Evolutionary conservation across 169 alveolate genomes (phyloP), one percentile per base, ranked within the genome.

Genomic region (Eimeria acervulina): DNA sequence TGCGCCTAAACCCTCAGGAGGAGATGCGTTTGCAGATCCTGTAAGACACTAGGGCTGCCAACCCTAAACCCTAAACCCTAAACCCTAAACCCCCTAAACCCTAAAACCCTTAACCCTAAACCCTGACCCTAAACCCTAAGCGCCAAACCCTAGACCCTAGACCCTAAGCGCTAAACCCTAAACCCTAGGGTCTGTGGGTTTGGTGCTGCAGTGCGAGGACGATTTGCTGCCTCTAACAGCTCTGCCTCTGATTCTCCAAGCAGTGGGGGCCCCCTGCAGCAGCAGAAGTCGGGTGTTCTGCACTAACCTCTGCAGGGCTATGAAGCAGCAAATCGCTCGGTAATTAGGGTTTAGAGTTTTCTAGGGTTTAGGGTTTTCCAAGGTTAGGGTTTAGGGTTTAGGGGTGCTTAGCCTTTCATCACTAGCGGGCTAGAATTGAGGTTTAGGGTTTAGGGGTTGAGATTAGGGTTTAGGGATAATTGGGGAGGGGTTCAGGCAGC

Each of bases 191-290:
- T 23, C 87, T 76, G 12, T 33, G 28, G 21, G 38, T 13, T 40
- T 78, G 40, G 28, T 81, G 72, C 90, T 81, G 90, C 90, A 81
- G 90, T 81, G 90, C 70, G 70, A 81, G 31, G 90, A 42, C 36
- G 90, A 81, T n/a, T 19, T 51, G 70, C 90, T 81, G 90, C 44
- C 90, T 23, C 72, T 81, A 19, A 81, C 90, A 36, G 90, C 90
- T 19, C 72, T 81, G 6, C 90, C 90, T 8, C 42, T 51, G n/a
- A 81, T 81, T 7, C 72, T 81, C 44, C 90, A 81, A 28, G 90
- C 90, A 5, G 90, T 81, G 44, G 90, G 90, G 36, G 90, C 70
- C 51, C 90, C 90, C 90, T 44, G 90, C 72, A 81, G 70, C 90
- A 81, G 90, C 70, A 40, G 90, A 26, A 81, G 47, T n/a, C 90